These are phyloP conservation scores for Didymella pomorum DNA, from an alignment of 2,329 filamentous ascomycete genomes.

Conservation along the genomic window DNA sequence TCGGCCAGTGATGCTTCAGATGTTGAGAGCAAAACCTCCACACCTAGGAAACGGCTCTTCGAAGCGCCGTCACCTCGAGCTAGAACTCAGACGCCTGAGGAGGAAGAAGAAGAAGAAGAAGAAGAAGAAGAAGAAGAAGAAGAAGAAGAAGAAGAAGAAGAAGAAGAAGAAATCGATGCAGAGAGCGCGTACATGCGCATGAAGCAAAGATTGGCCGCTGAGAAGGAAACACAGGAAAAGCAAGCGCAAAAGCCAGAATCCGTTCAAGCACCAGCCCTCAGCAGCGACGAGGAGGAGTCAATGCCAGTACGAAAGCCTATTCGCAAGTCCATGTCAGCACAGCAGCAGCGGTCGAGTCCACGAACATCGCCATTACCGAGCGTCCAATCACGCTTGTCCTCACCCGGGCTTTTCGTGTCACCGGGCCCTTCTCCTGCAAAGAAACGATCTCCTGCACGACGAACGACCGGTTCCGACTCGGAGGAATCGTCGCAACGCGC, in stretches of 20 bases:
- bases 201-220: slow-evolving; percentile 55
- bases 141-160: slow-evolving; percentile 37
- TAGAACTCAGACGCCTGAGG: slow-evolving; percentile 20
- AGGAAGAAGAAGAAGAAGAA: slow-evolving; percentile 38
- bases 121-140: slow-evolving; percentile 41
- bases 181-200: slow-evolving; percentile 58
- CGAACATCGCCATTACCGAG: slow-evolving; percentile 28
- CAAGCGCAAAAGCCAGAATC: slow-evolving; percentile 18
- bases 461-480: slow-evolving; percentile 53
- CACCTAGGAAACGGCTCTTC: slow-evolving; percentile 36
- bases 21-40: slow-evolving; percentile 34
- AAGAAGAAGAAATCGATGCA: slow-evolving; percentile 40
- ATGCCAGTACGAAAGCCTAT: slow-evolving; percentile 34
- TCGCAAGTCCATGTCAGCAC: slow-evolving; percentile 26
- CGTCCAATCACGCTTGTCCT: slow-evolving; percentile 48
- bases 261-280: slow-evolving; percentile 21
- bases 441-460: slow-evolving; percentile 36
- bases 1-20: slow-evolving; percentile 44
- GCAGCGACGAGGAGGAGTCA: slow-evolving; percentile 42
- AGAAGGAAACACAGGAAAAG: slow-evolving; percentile 23
- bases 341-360: slow-evolving; percentile 20
- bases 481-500: slow-evolving; percentile 53
- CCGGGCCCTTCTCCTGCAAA: slow-evolving; percentile 51
- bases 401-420: slow-evolving; percentile 66
- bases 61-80: neutral